Base-by-base conservation (phyloP, 1,139 yeast species). In the Casaregolazyma lundiana region DNA sequence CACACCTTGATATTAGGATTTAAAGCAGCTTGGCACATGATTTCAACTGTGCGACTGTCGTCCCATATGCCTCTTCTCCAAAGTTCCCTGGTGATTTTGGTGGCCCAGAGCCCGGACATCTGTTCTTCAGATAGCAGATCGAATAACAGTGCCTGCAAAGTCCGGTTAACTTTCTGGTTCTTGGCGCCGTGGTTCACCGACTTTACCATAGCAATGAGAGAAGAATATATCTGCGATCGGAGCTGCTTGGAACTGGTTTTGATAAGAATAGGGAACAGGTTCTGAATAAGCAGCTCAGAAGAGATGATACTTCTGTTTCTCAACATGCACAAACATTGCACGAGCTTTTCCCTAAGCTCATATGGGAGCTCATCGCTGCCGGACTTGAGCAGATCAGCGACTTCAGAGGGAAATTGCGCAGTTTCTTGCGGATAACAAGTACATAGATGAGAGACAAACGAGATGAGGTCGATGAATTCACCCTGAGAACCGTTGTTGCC, bases 51-150 rank as follows among this genome's bases (percentile, higher is more conserved):
- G 58, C 97, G 75, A 1, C 96, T 78, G 66, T 92, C 99, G 65
- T 89, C 97, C 99, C 99, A 92, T 51, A 92, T 84, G 61, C 96
- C 96, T 62, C 97, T 76, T 70, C 95, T 78, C 99, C 99, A 92
- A 47, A 92, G 73, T 65, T 92, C 97, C 64, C 97, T 77, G 6
- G 97, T 89, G 47, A 92, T 72, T 61, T 88, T 89, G 7, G 97
- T 86, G 3, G 98, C 97, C 97, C 98, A 92, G 24, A 92, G 70
- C 35, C 97, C 97, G 50, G 75, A 71, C 8, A 70, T 61, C 50
- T 84, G 79, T 57, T 83, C 85, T 53, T 85, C 92, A 13, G 66
- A 64, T 42, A 92, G 71, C 53, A 90, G 71, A 58, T 86, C 87
- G 71, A 94, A 90, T 46, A 95, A 75, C 48, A 92, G 68, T 0